Percentiles rank a stretch among this genome's conserved stretches.
These are phyloP conservation scores for Macrocybe gigantea DNA, from an alignment of 768 basidiomycete species.

Conservation along the genomic window DNA sequence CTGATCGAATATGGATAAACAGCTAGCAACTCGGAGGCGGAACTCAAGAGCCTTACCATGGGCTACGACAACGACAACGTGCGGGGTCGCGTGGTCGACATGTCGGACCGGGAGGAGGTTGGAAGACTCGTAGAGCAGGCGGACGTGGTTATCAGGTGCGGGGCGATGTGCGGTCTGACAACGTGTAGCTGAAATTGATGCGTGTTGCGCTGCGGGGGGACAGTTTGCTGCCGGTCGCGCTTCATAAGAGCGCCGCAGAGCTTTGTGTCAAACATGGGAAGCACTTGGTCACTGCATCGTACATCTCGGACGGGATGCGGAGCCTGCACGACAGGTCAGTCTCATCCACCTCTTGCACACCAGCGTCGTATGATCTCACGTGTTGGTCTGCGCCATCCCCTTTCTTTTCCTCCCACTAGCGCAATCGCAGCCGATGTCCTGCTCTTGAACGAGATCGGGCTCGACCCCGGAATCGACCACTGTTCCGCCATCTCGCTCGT, in stretches of 20 bases:
- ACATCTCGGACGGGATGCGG: slow-evolving; percentile 76
- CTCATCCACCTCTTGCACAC: not conserved
- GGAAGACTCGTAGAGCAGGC: slow-evolving; percentile 48
- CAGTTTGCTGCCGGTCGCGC: slow-evolving; percentile 74
- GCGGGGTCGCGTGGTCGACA: slow-evolving; percentile 51
- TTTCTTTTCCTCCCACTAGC: slow-evolving; percentile 17
- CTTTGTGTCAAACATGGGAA: slow-evolving; percentile 63
- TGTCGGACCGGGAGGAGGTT: slow-evolving; percentile 41
- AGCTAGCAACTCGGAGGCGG: slow-evolving; percentile 71
- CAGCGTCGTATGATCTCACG: not conserved
- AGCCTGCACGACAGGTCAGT: slow-evolving; percentile 54
- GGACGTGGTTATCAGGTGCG: slow-evolving; percentile 82
- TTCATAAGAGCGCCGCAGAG: slow-evolving; percentile 70
- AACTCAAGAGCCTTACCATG: slow-evolving; percentile 44
- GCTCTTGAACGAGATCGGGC: slow-evolving; percentile 83
- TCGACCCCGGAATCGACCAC: slow-evolving; percentile 89
- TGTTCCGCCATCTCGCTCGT: slow-evolving; percentile 78
- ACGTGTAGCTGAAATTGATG: not conserved
- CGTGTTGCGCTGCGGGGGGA: not conserved
- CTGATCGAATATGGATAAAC: slow-evolving; percentile 8
- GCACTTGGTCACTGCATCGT: slow-evolving; percentile 89
- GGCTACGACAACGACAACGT: slow-evolving; percentile 46
- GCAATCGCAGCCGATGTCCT: slow-evolving; percentile 60
- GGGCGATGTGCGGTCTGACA: not conserved
- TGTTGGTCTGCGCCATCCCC: not conserved